Evolutionary conservation across 1,284 basidiomycete species (phyloP).

Genomic region (Pascua guehoae): DNA sequence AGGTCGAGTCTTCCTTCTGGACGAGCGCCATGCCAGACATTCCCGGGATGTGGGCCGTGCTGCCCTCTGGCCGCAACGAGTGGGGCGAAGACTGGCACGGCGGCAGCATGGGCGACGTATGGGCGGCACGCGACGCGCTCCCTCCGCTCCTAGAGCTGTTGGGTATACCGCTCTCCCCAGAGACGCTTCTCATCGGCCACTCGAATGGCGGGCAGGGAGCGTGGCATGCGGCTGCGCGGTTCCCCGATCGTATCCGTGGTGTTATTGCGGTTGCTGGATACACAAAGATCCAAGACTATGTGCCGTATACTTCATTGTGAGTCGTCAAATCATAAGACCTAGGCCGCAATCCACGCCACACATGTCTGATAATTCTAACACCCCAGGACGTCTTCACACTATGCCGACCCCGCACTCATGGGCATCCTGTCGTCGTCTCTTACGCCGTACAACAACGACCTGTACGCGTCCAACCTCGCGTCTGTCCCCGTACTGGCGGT

Average conservation of each 20-base stretch:
- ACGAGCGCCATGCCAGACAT: constrained; percentile 25
- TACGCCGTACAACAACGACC: constrained; percentile 78
- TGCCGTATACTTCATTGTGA: constrained; percentile 56
- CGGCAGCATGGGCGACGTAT: constrained; percentile 37
- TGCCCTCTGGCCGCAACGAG: constrained; percentile 42
- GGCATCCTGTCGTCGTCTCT: constrained; percentile 68
- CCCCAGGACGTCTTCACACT: constrained; percentile 55
- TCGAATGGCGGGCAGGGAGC: constrained; percentile 90
- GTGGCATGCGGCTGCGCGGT: constrained; percentile 71
- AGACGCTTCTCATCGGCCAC: constrained; percentile 65
- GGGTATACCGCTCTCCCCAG: neutral
- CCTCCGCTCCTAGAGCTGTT: neutral
- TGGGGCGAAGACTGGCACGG: constrained; percentile 51
- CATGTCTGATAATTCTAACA: neutral
- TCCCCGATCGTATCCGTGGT: constrained; percentile 71
- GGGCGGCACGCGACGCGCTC: constrained; percentile 36
- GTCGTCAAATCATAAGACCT: constrained; percentile 49
- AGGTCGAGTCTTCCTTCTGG: constrained; percentile 23
- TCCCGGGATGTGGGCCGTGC: constrained; percentile 34
- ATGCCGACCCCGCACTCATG: constrained; percentile 67
- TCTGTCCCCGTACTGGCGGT: constrained; percentile 65
- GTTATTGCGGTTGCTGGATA: constrained; percentile 71
- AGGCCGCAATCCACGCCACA: neutral
- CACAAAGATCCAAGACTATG: constrained; percentile 78
- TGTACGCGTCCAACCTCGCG: constrained; percentile 71